phyloP scores from a whole-genome alignment of 1,139 yeast species.

The Suhomyces bribrorum region DNA sequence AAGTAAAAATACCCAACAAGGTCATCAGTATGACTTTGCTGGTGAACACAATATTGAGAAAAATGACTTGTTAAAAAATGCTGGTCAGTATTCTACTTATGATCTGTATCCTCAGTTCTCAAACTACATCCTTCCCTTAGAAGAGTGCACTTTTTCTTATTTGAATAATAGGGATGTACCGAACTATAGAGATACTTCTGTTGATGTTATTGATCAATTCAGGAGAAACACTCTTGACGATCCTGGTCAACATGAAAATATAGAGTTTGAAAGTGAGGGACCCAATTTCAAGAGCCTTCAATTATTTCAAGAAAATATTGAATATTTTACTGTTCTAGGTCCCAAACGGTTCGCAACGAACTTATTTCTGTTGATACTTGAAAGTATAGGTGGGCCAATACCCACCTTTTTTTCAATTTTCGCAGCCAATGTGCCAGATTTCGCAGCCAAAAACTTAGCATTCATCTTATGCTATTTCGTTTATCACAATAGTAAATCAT shows the following conservation, averaged over 20 bases:
- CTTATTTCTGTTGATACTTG: slow-evolving; percentile 16
- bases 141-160: slow-evolving; percentile 10
- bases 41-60: no score
- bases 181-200: no score
- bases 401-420: slow-evolving; percentile 25
- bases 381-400: background rate
- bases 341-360: background rate
- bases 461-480: slow-evolving; percentile 26
- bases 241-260: no score
- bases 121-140: slow-evolving; percentile 31
- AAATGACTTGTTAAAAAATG: slow-evolving; percentile 14
- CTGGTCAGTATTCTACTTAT: slow-evolving; percentile 13
- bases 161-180: background rate
- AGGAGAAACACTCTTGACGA: no score
- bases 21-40: no score
- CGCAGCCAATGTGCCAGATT: slow-evolving; percentile 23
- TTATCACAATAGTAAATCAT: slow-evolving; percentile 18
- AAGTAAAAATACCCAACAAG: slow-evolving; percentile 15
- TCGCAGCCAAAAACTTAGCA: slow-evolving; percentile 29
- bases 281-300: no score
- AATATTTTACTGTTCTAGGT: no score
- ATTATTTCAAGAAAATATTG: no score
- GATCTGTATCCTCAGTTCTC: slow-evolving; percentile 14
- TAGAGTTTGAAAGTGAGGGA: no score
- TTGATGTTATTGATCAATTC: no score